These are phyloP conservation scores for Pholiota adiposa DNA, from an alignment of 1,284 basidiomycete genomes.

Conservation along the genomic window DNA sequence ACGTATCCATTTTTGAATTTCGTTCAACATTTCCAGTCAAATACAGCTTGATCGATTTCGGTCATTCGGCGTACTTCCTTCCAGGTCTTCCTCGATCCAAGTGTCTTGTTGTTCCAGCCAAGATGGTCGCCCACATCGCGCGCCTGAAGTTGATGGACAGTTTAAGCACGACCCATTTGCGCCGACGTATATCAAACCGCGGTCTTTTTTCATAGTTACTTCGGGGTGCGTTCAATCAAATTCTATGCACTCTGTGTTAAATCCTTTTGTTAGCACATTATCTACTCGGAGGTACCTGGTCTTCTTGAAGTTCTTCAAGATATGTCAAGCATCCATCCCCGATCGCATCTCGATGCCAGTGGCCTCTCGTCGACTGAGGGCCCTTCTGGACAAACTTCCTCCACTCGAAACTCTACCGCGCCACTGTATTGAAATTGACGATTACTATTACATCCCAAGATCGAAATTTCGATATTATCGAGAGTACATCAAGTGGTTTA, in stretches of 20 bases:
- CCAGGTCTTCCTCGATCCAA: no score
- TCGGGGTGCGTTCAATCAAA: no score
- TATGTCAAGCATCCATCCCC: constrained; percentile 11
- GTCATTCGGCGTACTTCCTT: constrained; percentile 8
- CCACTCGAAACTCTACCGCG: neutral
- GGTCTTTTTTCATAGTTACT: no score
- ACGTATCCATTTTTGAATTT: neutral
- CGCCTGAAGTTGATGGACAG: constrained; percentile 2
- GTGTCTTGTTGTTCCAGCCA: no score
- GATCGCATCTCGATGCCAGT: constrained; percentile 1
- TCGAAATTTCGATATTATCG: neutral
- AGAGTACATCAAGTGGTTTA: neutral
- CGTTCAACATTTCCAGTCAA: constrained; percentile 9
- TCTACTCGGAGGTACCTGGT: neutral
- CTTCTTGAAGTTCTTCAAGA: constrained; percentile 12
- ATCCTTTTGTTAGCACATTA: no score
- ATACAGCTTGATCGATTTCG: constrained; percentile 15
- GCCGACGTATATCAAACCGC: constrained; percentile 10
- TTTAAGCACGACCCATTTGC: constrained; percentile 6
- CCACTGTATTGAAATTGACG: neutral
- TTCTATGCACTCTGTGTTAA: no score
- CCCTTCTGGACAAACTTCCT: neutral
- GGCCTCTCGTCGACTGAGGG: no score
- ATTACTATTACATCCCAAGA: neutral
- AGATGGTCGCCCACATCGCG: neutral